Base-by-base conservation (phyloP, 352 stramenopile genomes). In the Phytophthora cryptogea region DNA sequence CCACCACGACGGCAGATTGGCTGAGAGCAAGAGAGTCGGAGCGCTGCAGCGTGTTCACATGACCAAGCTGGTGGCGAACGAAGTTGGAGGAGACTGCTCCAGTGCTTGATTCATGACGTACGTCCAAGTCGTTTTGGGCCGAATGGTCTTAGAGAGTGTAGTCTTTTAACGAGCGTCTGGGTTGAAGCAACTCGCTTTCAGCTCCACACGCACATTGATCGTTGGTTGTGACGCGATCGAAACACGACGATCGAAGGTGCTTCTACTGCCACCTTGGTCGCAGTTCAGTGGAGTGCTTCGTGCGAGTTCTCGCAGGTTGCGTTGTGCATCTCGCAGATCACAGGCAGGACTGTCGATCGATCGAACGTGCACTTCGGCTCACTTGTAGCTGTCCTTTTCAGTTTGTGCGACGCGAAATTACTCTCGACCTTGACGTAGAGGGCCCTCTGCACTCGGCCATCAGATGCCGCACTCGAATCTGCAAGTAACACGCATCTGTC, bases 401-500 rank as follows among this genome's bases (percentile, higher is more conserved):
- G 35, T 40, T 40, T 40, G 14, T 20, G 11, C 11, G 35, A 40
- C 35, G 13, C 35, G 35, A 40, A 23, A 40, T 40, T 55, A 27
- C 33, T 47, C 20, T 61, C 26, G 42, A 39, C 50, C 2, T 66
- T 61, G 36, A 63, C 14, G 53, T 63, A 46, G 39, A 67, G 44
- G 47, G 30, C 13, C 35, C 8, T 14, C 13, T 9, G 10, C 32
- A 16, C 26, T 6, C 23, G 37, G 33, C 20, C 43, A 44, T 58
- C 50, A 40, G 50, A 40, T 40, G 35, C 32, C 32, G 32, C 32
- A 37, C 32, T 37, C 14, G 35, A 32, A 33, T 31, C 31, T 44
- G 39, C 28, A 55, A 56, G 61, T 65, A 69, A 69, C 54, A 40
- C 13, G 44, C 42, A 66, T 69, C 40, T 69, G 61, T 20, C 16